These are phyloP conservation scores for Pythium diclinum DNA, from an alignment of 352 stramenopile genomes.

Conservation along the genomic window DNA sequence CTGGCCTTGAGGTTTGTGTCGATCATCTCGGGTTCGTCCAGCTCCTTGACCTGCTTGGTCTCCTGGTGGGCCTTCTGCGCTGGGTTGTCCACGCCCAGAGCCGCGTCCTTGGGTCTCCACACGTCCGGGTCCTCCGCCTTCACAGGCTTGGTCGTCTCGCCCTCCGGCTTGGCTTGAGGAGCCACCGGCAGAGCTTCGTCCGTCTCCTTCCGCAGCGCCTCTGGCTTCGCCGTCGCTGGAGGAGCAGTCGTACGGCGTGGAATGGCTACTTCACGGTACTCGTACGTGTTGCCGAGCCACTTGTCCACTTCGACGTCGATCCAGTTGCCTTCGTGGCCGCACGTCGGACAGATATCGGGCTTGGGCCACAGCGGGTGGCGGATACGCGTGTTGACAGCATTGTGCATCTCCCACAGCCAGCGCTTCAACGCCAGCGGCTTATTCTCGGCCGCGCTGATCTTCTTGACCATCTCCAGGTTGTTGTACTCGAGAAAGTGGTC, in stretches of 20 bases:
- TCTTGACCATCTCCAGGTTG: constrained; percentile 62
- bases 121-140: constrained; percentile 30
- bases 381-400: constrained; percentile 77
- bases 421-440: constrained; percentile 64
- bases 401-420: constrained; percentile 86
- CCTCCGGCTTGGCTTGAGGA: constrained; percentile 19
- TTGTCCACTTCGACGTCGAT: constrained; percentile 70
- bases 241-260: constrained; percentile 29
- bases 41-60: neutral
- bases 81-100: constrained; percentile 60
- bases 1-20: constrained; percentile 31
- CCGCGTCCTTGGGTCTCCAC: constrained; percentile 66
- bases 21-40: neutral
- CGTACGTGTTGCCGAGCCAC: constrained; percentile 64
- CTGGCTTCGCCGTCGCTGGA: constrained; percentile 3
- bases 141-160: constrained; percentile 12
- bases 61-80: constrained; percentile 40
- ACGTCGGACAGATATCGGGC: constrained; percentile 64
- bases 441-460: constrained; percentile 57
- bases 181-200: constrained; percentile 16
- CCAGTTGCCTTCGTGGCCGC: constrained; percentile 57
- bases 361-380: constrained; percentile 78
- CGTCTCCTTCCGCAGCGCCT: constrained; percentile 25
- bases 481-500: constrained; percentile 82
- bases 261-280: constrained; percentile 54